Percentiles rank a stretch among this genome's conserved stretches.
phyloP scores from a whole-genome alignment of 495 filamentous ascomycete species.

The Annulohypoxylon moriforme region DNA sequence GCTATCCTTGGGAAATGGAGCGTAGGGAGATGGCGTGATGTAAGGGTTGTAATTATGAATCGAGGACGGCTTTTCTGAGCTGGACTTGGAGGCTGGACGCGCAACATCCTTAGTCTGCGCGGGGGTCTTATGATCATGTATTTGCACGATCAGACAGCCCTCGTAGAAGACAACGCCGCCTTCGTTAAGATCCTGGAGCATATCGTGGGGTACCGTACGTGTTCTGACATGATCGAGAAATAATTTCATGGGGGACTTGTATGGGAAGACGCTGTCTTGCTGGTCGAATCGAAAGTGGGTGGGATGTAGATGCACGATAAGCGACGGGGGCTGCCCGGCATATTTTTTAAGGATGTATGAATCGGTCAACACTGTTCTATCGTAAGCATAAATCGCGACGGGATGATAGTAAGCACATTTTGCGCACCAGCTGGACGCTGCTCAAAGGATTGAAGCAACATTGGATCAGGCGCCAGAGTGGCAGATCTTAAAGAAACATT shows the following conservation, averaged over 20 bases:
- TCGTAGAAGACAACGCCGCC: constrained; percentile 88
- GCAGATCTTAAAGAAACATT: constrained; percentile 58
- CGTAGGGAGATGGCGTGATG: constrained; percentile 87
- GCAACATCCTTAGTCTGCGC: constrained; percentile 68
- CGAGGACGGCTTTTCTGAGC: constrained; percentile 75
- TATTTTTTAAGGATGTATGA: constrained; percentile 86
- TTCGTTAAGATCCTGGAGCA: constrained; percentile 69
- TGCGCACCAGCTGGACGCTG: constrained; percentile 61
- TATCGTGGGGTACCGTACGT: constrained; percentile 64
- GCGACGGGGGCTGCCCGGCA: constrained; percentile 76
- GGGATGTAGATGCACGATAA: constrained; percentile 86
- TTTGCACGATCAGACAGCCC: constrained; percentile 91
- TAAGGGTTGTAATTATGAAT: constrained; percentile 91
- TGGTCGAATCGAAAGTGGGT: constrained; percentile 93
- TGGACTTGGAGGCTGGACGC: constrained; percentile 65
- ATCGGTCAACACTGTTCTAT: constrained; percentile 69
- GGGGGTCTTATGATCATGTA: constrained; percentile 83
- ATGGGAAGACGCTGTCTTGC: constrained; percentile 90
- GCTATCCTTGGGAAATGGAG: constrained; percentile 77
- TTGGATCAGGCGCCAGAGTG: constrained; percentile 55
- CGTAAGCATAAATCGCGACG: background rate
- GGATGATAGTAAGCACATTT: constrained; percentile 13
- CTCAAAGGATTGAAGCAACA: constrained; percentile 49
- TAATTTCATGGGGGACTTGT: constrained; percentile 89
- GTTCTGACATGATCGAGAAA: constrained; percentile 75